phyloP scores from a whole-genome alignment of 768 basidiomycete species.

The Roridomyces roridus region DNA sequence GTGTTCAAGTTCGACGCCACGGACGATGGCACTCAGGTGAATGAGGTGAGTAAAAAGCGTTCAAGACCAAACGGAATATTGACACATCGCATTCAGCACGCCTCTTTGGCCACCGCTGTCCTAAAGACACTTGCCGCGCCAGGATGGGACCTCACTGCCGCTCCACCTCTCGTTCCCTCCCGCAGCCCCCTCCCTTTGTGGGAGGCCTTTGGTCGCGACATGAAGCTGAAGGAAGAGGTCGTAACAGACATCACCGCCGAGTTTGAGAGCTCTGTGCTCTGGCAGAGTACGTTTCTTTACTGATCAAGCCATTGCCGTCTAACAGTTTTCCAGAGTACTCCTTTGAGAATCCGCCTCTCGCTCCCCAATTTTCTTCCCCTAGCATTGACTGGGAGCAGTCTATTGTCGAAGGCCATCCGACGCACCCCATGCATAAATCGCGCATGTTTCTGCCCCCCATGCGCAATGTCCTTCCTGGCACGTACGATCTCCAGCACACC shows the following conservation, averaged over 20 bases:
- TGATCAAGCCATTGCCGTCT: neutral
- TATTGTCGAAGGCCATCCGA: conserved; percentile 65
- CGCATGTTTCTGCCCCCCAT: conserved; percentile 59
- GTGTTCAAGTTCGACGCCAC: conserved; percentile 40
- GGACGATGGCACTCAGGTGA: neutral
- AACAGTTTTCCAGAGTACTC: conserved; percentile 42
- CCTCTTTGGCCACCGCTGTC: conserved; percentile 31
- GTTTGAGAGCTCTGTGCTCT: conserved; percentile 55
- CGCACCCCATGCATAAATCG: conserved; percentile 67
- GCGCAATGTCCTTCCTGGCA: conserved; percentile 49
- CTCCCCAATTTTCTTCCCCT: conserved; percentile 50
- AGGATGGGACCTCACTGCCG: conserved; percentile 33
- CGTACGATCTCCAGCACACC: conserved; percentile 56
- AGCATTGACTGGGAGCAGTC: conserved; percentile 69
- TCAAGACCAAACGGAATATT: too few relatives aligned
- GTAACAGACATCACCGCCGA: conserved; percentile 52
- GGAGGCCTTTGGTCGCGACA: conserved; percentile 45
- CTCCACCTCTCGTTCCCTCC: conserved; percentile 31
- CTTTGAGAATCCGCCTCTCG: conserved; percentile 53
- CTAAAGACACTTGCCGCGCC: conserved; percentile 30
- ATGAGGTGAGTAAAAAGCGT: conserved; percentile 19
- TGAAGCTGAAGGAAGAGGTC: conserved; percentile 40
- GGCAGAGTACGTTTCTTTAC: conserved; percentile 49
- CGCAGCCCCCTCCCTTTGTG: conserved; percentile 49
- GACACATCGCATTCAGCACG: too few relatives aligned